Evolutionary conservation across 345 rosid species (phyloP), one percentile per base, ranked within the genome.

Genomic region (Cardamine chenopodiifolia): DNA sequence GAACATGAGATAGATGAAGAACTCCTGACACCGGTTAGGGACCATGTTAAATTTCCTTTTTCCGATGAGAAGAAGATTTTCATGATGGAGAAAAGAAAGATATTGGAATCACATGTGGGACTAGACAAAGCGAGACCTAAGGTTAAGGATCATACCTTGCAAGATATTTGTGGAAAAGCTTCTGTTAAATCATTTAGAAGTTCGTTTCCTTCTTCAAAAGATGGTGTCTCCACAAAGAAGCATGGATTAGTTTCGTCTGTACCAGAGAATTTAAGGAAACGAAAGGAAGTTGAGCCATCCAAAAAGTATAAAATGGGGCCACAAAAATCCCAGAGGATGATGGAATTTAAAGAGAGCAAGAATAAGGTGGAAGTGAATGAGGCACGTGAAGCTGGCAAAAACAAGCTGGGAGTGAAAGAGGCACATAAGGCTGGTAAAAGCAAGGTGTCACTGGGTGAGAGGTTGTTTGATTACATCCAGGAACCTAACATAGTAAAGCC

Each of bases 21-120:
- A 2, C 56, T 95, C 70, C 81, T 81, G 70, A 95, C 99, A 75
- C 99, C 99, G 31, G 70, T 66, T 48, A 86, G 97, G 82, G 81
- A 87, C 72, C 97, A 89, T 74, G 72, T 92, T 59, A 78, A 68
- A 68, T 95, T 92, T 75, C 99, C 99, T 74, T 73, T 53, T 58
- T 54, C 61, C 18, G 82, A 70, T 79, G 80, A 77, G 37, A 75
- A 62, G 72, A 85, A 73, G 80, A 52, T 61, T 53, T 15, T 42
- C 45, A 20, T 48, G 44, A 74, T 66, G 66, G 75, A 74, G 61
- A 82, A 67, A 62, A 78, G 71, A 71, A 75, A 39, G 68, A 62
- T 74, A 29, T 35, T 63, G 50, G 88, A 81, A 55, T 62, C 66
- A 40, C 80, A 67, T 72, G 39, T 77, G 29, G 73, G 66, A 62